Conservation (phyloP, 2,329 filamentous ascomycete species). For the Emydomyces testavorans region DNA sequence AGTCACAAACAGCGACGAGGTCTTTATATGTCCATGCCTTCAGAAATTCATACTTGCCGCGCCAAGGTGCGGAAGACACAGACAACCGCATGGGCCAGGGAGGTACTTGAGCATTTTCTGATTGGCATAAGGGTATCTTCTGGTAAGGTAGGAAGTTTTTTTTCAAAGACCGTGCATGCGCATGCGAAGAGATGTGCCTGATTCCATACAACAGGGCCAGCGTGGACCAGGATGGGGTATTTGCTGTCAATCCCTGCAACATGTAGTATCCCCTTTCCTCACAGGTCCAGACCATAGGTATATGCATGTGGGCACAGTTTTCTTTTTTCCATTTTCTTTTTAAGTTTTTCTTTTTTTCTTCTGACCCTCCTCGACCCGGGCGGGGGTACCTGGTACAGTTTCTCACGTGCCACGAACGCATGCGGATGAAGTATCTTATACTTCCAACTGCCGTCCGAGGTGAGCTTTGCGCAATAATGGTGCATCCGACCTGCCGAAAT, state of each 20-base stretch:
- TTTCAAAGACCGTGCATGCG: constrained; percentile 8
- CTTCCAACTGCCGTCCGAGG: neutral
- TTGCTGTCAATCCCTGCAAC: constrained; percentile 9
- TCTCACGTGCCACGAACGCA: neutral
- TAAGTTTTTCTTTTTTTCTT: neutral
- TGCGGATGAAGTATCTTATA: neutral
- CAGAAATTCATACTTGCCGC: constrained; percentile 1
- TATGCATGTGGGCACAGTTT: constrained; percentile 8
- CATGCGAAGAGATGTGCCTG: constrained; percentile 1
- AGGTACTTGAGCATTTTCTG: neutral
- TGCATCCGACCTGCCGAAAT: neutral
- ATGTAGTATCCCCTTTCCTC: constrained; percentile 5
- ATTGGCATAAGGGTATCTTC: neutral
- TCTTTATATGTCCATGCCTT: too few species aligned
- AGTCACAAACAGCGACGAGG: too few species aligned
- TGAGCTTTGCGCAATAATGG: neutral
- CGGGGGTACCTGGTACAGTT: constrained; percentile 4
- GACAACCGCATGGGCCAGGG: neutral
- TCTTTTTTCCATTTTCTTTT: neutral
- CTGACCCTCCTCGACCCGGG: neutral
- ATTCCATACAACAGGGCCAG: constrained; percentile 8
- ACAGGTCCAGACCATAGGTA: constrained; percentile 11
- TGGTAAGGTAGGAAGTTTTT: too few species aligned
- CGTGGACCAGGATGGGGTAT: constrained; percentile 9
- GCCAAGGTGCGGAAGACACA: constrained; percentile 4